These are phyloP conservation scores for Phytophthora sp. DNA, from an alignment of 352 stramenopile species.

Conservation along the genomic window DNA sequence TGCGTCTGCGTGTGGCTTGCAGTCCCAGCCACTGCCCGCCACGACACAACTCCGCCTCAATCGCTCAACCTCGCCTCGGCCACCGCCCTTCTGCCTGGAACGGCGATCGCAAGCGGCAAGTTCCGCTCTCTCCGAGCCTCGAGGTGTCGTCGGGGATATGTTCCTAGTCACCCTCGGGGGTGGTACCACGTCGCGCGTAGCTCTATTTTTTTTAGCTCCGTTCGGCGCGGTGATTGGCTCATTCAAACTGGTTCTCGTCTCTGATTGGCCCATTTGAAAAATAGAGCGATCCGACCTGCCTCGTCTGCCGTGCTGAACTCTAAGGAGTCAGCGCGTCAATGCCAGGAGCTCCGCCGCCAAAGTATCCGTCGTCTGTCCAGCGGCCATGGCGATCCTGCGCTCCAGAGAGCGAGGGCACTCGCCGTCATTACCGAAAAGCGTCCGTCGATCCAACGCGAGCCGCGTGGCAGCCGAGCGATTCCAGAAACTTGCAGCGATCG, in stretches of 20 bases:
- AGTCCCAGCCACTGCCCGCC: no score
- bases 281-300: constrained; percentile 21
- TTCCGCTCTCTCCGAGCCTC: no score
- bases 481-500: constrained; percentile 1
- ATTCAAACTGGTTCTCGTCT: not conserved
- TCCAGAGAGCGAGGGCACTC: not conserved
- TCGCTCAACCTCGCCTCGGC: no score
- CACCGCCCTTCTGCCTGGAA: constrained; percentile 7
- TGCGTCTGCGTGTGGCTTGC: no score
- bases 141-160: constrained; percentile 15
- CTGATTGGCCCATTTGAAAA: not conserved
- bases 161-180: constrained; percentile 2
- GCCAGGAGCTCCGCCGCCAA: constrained; percentile 12
- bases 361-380: constrained; percentile 22
- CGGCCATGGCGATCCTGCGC: not conserved
- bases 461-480: not conserved
- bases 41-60: no score
- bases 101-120: constrained; percentile 1
- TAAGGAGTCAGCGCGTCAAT: constrained; percentile 19
- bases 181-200: no score
- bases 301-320: constrained; percentile 33
- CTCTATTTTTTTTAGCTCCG: constrained; percentile 11
- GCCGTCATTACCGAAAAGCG: constrained; percentile 34
- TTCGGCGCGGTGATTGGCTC: not conserved
- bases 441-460: constrained; percentile 21